Evolutionary conservation across 257 asterid species (phyloP).

Genomic region (Scutellaria galericulata): DNA sequence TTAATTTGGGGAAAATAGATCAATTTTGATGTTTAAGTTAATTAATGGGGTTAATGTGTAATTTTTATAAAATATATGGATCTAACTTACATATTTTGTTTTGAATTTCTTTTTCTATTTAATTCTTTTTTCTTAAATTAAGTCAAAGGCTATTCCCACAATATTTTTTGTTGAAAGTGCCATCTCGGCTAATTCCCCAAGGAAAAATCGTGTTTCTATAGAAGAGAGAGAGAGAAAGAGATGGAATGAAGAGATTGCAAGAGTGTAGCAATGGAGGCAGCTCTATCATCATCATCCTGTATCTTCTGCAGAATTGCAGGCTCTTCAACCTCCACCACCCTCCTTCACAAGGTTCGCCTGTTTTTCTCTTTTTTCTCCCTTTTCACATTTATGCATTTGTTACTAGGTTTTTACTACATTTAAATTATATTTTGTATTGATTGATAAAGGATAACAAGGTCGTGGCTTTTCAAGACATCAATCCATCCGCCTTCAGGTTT

Average conservation of each 20-base stretch:
- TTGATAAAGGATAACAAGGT: slow-evolving; percentile 67
- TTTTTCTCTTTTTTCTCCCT: neutral
- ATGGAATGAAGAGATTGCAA: slow-evolving; percentile 28
- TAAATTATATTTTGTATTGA: slow-evolving; percentile 1
- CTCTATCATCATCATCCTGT: slow-evolving; percentile 53
- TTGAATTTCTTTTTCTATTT: no score
- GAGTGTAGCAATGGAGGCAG: slow-evolving; percentile 47
- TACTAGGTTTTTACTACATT: neutral
- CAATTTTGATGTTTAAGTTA: no score
- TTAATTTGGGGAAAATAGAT: no score
- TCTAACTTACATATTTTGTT: no score
- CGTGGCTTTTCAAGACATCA: slow-evolving; percentile 79
- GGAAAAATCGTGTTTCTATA: no score
- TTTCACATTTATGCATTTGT: neutral
- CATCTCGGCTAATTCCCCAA: no score
- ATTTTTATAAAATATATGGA: no score
- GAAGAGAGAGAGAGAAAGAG: neutral
- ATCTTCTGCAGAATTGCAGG: slow-evolving; percentile 77
- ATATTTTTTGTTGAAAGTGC: no score
- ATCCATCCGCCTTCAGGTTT: slow-evolving; percentile 79
- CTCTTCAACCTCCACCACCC: slow-evolving; percentile 58
- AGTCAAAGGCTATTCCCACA: no score
- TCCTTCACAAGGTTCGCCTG: slow-evolving; percentile 61
- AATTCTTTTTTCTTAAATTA: no score
- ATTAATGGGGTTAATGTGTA: no score